These are phyloP conservation scores for Pichia paraexigua DNA, from an alignment of 805 yeast genomes.

Conservation along the genomic window DNA sequence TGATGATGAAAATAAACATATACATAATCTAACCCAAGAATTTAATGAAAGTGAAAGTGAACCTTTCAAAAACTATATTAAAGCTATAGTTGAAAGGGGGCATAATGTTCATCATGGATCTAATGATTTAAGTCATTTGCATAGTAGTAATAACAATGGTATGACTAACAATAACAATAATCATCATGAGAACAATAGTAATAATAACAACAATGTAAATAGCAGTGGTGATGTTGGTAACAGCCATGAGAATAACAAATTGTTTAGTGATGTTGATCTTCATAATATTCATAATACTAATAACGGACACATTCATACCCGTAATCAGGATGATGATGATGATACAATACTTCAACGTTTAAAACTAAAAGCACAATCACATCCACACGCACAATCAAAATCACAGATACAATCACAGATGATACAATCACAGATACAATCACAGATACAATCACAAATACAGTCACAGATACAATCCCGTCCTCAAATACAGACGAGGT, in stretches of 20 bases:
- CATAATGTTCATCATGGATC: neutral
- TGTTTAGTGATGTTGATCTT: neutral
- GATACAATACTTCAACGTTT: neutral
- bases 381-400: neutral
- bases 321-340: neutral
- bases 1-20: neutral
- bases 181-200: neutral
- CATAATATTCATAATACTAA: neutral
- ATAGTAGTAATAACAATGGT: neutral
- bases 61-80: conserved; percentile 13
- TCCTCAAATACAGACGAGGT: neutral
- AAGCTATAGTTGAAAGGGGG: conserved; percentile 10
- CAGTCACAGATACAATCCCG: neutral
- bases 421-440: neutral
- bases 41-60: conserved; percentile 10
- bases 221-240: too few species aligned
- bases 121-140: neutral
- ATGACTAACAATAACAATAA: neutral
- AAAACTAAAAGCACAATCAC: neutral
- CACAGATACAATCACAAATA: neutral
- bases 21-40: neutral
- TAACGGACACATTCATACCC: too few species aligned
- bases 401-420: neutral
- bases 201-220: too few species aligned
- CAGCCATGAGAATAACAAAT: neutral